Evolutionary conservation across 1,284 basidiomycete genomes (phyloP).

Genomic region (Malassezia arunalokei): DNA sequence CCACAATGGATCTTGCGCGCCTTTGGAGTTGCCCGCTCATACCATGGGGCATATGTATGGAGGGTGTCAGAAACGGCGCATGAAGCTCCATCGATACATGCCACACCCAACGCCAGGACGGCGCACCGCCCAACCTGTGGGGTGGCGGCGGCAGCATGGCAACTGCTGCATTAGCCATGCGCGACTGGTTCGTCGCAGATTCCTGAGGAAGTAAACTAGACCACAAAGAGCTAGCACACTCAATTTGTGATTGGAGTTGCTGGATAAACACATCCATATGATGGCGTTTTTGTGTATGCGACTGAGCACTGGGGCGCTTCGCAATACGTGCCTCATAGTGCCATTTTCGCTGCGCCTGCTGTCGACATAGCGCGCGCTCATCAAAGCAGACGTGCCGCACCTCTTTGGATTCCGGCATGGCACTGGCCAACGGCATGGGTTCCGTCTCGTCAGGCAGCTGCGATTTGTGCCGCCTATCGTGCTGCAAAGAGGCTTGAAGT

Average conservation of each 20-base stretch:
- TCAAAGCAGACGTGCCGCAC: slow-evolving; percentile 11
- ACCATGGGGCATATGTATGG: background rate
- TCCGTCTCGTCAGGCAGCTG: background rate
- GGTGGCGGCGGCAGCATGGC: background rate
- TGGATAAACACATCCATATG: slow-evolving; percentile 7
- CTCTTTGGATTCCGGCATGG: background rate
- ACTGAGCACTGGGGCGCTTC: background rate
- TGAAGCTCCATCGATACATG: slow-evolving; percentile 2
- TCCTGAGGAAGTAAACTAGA: background rate
- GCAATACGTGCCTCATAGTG: slow-evolving; percentile 8
- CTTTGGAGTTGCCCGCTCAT: background rate
- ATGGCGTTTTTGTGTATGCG: background rate
- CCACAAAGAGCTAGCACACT: background rate
- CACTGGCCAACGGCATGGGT: background rate
- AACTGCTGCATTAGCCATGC: background rate
- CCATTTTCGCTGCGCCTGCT: background rate
- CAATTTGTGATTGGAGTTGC: slow-evolving; percentile 5
- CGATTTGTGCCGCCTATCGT: background rate
- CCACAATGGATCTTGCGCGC: background rate
- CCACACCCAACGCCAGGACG: background rate
- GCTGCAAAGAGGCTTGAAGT: slow-evolving; percentile 6
- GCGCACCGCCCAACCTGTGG: background rate
- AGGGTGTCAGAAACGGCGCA: background rate
- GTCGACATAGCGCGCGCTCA: background rate
- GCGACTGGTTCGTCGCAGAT: background rate